A percentile compares a stretch with the other conserved stretches of the same genome.
These are phyloP conservation scores for Chrysophaeum taylorii DNA, from an alignment of 352 stramenopile genomes.

Conservation along the genomic window DNA sequence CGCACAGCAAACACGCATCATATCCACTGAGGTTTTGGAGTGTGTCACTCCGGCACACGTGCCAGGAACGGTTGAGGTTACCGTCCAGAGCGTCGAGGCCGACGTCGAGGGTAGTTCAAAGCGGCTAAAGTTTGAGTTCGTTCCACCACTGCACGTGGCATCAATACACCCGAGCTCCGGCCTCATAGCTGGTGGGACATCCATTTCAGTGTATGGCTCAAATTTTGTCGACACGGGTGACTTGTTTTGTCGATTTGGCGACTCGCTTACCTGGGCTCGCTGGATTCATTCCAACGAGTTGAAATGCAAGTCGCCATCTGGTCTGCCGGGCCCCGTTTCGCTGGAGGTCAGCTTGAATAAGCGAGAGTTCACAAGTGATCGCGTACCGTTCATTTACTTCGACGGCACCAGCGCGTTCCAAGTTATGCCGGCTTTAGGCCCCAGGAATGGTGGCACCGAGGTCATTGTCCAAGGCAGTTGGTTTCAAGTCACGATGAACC, in stretches of 20 bases:
- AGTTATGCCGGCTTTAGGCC: conserved; percentile 40
- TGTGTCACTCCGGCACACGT: conserved; percentile 20
- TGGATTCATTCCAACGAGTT: conserved; percentile 38
- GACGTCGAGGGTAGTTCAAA: conserved; percentile 48
- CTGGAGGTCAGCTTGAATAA: conserved; percentile 73
- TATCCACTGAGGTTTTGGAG: background rate
- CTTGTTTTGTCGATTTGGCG: conserved; percentile 45
- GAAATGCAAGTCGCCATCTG: conserved; percentile 33
- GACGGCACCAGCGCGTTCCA: conserved; percentile 21
- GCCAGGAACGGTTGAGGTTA: conserved; percentile 16
- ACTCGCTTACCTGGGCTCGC: conserved; percentile 16
- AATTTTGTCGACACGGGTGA: conserved; percentile 34
- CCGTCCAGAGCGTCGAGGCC: background rate
- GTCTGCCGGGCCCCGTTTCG: conserved; percentile 21
- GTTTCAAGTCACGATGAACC: conserved; percentile 24
- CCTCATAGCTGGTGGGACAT: conserved; percentile 37
- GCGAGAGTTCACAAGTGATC: conserved; percentile 59
- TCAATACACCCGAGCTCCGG: conserved; percentile 39
- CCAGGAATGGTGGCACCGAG: conserved; percentile 43
- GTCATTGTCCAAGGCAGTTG: background rate
- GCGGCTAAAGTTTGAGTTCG: conserved; percentile 28
- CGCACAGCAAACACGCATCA: background rate
- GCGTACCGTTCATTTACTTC: conserved; percentile 57
- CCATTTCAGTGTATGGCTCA: conserved; percentile 31
- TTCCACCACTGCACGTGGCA: conserved; percentile 21